These are phyloP conservation scores for Cadophora gregata DNA, from an alignment of 2,329 filamentous ascomycete species.

Conservation along the genomic window DNA sequence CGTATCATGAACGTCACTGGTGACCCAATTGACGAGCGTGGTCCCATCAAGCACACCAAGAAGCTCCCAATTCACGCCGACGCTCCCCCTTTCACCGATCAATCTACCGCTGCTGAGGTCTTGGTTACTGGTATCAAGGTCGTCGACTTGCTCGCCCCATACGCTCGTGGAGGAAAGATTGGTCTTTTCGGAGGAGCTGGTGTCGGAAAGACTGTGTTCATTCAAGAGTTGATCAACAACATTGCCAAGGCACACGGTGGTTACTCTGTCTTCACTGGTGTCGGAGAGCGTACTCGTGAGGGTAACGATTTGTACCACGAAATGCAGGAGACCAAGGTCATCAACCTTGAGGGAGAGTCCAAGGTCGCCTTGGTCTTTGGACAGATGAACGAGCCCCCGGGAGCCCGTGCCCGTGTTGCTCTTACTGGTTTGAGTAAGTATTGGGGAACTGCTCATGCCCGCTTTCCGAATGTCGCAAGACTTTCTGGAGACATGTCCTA, in stretches of 20 bases:
- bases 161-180: constrained; percentile 99
- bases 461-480: not conserved
- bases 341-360: constrained; percentile 98
- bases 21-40: constrained; percentile 99
- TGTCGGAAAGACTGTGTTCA: constrained; percentile 99
- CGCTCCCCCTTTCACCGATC: constrained; percentile 88
- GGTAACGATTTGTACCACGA: constrained; percentile 99
- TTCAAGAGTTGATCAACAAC: constrained; percentile 99
- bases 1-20: constrained; percentile 99
- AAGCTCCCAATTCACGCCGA: constrained; percentile 91
- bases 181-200: constrained; percentile 99
- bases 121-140: constrained; percentile 99
- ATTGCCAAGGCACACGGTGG: constrained; percentile 99
- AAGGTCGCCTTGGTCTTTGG: constrained; percentile 99
- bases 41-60: constrained; percentile 94
- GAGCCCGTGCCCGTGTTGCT: constrained; percentile 99
- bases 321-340: constrained; percentile 99
- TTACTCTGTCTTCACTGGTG: constrained; percentile 99
- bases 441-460: not conserved
- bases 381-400: constrained; percentile 99
- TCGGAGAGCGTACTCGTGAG: constrained; percentile 99
- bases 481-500: not conserved
- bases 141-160: constrained; percentile 97
- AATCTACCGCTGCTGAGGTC: constrained; percentile 95
- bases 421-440: constrained; percentile 70